Percentiles rank a stretch among this genome's conserved stretches.
Evolutionary conservation across 352 stramenopile genomes (phyloP).

Genomic region (Phytophthora lateralis): DNA sequence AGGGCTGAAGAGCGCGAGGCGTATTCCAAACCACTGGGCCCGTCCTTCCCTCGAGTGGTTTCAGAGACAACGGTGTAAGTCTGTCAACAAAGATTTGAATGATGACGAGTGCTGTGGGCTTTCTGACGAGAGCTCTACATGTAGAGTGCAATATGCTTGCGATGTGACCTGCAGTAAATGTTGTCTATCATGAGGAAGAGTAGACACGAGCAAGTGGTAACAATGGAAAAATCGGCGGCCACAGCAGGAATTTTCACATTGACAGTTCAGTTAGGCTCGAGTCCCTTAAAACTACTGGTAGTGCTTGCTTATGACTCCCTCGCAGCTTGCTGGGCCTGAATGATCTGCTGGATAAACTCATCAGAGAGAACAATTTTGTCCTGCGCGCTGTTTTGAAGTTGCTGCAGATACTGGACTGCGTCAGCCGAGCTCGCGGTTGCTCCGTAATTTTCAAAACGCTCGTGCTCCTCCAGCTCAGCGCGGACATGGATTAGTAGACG

Average conservation of each 20-base stretch:
- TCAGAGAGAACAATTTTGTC: conserved; percentile 89
- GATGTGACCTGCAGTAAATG: too few relatives aligned
- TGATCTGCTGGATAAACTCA: conserved; percentile 87
- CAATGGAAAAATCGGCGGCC: not conserved
- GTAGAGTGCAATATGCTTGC: not conserved
- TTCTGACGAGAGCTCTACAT: not conserved
- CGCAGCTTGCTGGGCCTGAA: conserved; percentile 77
- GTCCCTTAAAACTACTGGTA: conserved; percentile 13
- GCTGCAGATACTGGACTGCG: conserved; percentile 84
- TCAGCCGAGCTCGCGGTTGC: conserved; percentile 81
- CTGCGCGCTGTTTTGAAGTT: conserved; percentile 85
- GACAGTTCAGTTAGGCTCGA: not conserved
- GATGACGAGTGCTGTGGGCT: not conserved
- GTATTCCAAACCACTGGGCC: conserved; percentile 29
- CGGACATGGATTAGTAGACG: conserved; percentile 68
- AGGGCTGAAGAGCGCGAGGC: conserved; percentile 11
- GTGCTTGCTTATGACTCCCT: conserved; percentile 63
- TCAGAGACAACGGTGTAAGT: conserved; percentile 32
- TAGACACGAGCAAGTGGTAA: too few relatives aligned
- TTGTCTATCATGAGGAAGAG: too few relatives aligned
- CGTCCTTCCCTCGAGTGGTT: conserved; percentile 42
- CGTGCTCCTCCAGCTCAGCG: conserved; percentile 74
- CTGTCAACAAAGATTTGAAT: conserved; percentile 17
- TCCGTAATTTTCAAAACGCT: conserved; percentile 78
- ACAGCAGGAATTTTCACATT: not conserved